These are phyloP conservation scores for Vitis rupestris DNA, from an alignment of 164 flowering plant genomes.

Conservation along the genomic window DNA sequence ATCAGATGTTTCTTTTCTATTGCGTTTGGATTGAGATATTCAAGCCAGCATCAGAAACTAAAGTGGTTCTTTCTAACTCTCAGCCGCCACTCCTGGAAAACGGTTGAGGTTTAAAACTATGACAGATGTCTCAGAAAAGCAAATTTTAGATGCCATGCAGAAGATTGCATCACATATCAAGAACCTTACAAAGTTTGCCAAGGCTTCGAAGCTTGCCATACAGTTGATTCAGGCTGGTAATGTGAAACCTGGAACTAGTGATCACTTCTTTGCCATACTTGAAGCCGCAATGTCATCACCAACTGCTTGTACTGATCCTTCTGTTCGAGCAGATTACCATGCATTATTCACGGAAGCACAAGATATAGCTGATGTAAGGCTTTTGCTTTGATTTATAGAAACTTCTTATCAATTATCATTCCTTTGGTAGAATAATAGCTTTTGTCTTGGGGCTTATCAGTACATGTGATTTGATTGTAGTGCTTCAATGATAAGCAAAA, in stretches of 20 bases:
- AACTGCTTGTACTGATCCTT: conserved; percentile 64
- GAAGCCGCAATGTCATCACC: conserved; percentile 85
- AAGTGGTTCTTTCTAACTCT: conserved; percentile 5
- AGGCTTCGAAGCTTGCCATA: conserved; percentile 94
- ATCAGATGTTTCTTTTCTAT: not conserved
- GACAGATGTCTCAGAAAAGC: conserved; percentile 77
- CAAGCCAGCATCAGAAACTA: not conserved
- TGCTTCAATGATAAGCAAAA: conserved; percentile 67
- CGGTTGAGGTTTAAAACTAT: conserved; percentile 78
- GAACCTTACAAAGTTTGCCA: conserved; percentile 66
- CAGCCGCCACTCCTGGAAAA: conserved; percentile 52
- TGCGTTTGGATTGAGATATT: not conserved
- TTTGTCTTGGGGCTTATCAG: not conserved
- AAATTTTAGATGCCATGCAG: conserved; percentile 89
- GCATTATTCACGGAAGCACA: conserved; percentile 77
- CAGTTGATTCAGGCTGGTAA: conserved; percentile 90
- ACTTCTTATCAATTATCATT: not conserved
- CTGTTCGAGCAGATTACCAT: conserved; percentile 78
- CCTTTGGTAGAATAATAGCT: not conserved
- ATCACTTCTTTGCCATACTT: conserved; percentile 71
- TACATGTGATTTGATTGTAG: conserved; percentile 34
- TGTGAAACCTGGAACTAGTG: conserved; percentile 65
- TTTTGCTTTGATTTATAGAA: not conserved
- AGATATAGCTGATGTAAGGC: conserved; percentile 62
- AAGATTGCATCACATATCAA: conserved; percentile 84